Base-by-base conservation (phyloP, 805 yeast species). In the Myxozyma neotropica region DNA sequence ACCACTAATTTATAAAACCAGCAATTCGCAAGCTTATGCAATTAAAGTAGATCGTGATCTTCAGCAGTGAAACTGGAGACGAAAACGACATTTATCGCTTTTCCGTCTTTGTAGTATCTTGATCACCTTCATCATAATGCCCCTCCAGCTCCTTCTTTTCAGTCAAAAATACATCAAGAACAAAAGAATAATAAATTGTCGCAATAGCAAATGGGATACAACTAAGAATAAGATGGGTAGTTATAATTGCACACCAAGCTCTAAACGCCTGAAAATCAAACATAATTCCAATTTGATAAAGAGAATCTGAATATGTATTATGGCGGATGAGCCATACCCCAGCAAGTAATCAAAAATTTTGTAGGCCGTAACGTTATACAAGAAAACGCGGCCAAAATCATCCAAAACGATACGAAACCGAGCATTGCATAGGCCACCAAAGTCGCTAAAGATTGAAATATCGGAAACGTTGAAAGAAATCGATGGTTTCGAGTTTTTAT, bases 401-500 rank as follows among this genome's bases (percentile, higher is more conserved):
- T 10, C 54, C 54, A 50, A 21, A 50, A 50, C 6, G 38, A 15
- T 5, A 38, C 54, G 24, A 50, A 40, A n/a, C 47, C 54, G n/a
- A 50, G 39, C 42, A 50, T 50, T 1, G 35, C 43, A 10, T 19
- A 15, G n/a, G 46, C 45, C 23, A 50, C 19, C 6, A 12, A 4
- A 2, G 23, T 17, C 7, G 26, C 45, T 10, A 50, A 15, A n/a
- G 38, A 50, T n/a, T 24, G 46, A 15, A 50, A 39, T 13, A 42
- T 21, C 7, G 47, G 38, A 78, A 69, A 1, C 70, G 53, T 61
- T 64, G n/a, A 3, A 2, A 45, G 49, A 17, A 45, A 15, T 15
- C 21, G 24, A 29, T 45, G 35, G 1, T 45, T 27, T 7, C 23
- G 13, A 21, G 23, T 45, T 45, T 12, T 31, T 13, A 50, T 21